phyloP scores from a whole-genome alignment of 768 basidiomycete genomes.

The Pulveroboletus sp. region DNA sequence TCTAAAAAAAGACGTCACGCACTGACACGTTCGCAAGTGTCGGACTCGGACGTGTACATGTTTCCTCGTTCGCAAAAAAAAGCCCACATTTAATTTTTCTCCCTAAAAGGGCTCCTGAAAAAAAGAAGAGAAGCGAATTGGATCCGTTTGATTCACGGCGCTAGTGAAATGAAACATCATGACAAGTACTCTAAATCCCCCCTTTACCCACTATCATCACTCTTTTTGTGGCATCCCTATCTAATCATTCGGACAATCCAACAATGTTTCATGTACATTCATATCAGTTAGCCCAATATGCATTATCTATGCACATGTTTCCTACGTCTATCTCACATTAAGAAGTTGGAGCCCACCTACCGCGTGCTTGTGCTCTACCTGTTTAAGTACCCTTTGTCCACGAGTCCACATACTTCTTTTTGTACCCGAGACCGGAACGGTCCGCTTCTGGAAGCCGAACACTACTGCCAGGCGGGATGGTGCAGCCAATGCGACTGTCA shows the following conservation, averaged over 20 bases:
- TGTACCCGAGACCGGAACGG: too few relatives aligned
- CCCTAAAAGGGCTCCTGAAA: conserved; percentile 1
- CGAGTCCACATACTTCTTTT: too few relatives aligned
- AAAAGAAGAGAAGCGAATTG: not conserved
- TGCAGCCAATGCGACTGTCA: too few relatives aligned
- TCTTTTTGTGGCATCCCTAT: not conserved
- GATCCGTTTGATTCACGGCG: not conserved
- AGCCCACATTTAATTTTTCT: conserved; percentile 2
- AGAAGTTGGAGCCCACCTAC: too few relatives aligned
- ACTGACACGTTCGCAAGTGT: not conserved
- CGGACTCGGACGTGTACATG: not conserved
- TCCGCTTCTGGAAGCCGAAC: too few relatives aligned
- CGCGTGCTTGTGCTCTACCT: too few relatives aligned
- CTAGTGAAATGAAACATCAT: conserved; percentile 3
- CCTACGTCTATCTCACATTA: too few relatives aligned
- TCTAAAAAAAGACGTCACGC: conserved; percentile 22
- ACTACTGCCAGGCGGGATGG: too few relatives aligned
- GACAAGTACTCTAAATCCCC: not conserved
- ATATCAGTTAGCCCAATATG: too few relatives aligned
- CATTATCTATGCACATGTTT: too few relatives aligned
- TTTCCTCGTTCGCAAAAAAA: conserved; percentile 10
- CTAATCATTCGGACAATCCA: not conserved
- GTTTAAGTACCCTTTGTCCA: too few relatives aligned
- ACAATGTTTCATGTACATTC: not conserved
- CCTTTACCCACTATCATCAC: not conserved